Evolutionary conservation across 164 flowering plant species (phyloP).

Genomic region (Stephania japonica): DNA sequence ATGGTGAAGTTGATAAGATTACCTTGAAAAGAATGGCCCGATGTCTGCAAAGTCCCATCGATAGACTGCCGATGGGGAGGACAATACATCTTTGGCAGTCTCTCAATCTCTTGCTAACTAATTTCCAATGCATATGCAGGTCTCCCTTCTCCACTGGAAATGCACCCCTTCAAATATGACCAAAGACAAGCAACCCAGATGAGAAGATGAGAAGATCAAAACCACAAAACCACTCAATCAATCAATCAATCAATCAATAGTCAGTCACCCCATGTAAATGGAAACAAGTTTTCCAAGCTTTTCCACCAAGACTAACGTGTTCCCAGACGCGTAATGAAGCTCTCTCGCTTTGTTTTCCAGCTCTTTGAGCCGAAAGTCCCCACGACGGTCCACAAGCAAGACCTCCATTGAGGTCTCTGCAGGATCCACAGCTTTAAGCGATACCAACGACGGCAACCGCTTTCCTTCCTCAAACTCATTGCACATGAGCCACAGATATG

Average conservation of each 20-base stretch:
- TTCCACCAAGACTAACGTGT: constrained; percentile 53
- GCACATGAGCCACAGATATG: constrained; percentile 89
- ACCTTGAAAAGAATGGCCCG: constrained; percentile 97
- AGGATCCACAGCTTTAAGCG: constrained; percentile 60
- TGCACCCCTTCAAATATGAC: constrained; percentile 54
- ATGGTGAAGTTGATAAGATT: not conserved
- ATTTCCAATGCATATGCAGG: constrained; percentile 63
- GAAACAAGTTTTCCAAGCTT: constrained; percentile 87
- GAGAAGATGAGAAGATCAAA: constrained; percentile 5
- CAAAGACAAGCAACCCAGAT: constrained; percentile 13
- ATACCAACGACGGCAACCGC: constrained; percentile 54
- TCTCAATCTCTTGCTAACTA: constrained; percentile 54
- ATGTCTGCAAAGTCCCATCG: constrained; percentile 89
- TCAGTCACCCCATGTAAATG: constrained; percentile 81
- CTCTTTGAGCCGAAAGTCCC: constrained; percentile 68
- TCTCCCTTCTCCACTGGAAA: constrained; percentile 80
- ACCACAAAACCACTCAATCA: not conserved
- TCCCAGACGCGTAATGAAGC: constrained; percentile 50
- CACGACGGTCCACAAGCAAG: constrained; percentile 61
- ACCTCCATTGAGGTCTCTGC: constrained; percentile 77
- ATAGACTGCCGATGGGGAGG: constrained; percentile 74
- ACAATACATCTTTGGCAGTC: constrained; percentile 63
- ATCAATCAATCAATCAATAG: constrained; percentile 2
- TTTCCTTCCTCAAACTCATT: constrained; percentile 74
- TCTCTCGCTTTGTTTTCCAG: constrained; percentile 77